Percentiles rank a stretch among this genome's conserved stretches.
These are phyloP conservation scores for Angophora floribunda DNA, from an alignment of 345 rosid genomes.

Conservation along the genomic window DNA sequence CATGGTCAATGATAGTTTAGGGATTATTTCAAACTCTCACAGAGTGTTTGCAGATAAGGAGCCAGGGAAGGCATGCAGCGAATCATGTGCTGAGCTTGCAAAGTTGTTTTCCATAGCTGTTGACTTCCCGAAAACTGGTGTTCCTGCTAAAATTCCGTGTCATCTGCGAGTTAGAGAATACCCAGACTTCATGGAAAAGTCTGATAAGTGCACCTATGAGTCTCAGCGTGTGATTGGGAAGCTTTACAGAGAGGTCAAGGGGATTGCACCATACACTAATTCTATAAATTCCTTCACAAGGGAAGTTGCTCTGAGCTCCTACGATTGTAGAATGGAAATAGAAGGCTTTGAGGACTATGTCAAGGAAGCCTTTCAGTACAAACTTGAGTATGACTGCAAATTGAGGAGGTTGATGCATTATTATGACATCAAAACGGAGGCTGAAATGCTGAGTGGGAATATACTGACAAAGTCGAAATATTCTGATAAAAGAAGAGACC, in stretches of 20 bases:
- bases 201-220: constrained; percentile 25
- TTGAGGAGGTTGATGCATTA: constrained; percentile 45
- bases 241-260: constrained; percentile 42
- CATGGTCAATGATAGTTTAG: constrained; percentile 47
- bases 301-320: constrained; percentile 18
- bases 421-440: constrained; percentile 45
- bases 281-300: constrained; percentile 17
- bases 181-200: constrained; percentile 63
- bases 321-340: constrained; percentile 47
- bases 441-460: constrained; percentile 46
- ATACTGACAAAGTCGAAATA: constrained; percentile 38
- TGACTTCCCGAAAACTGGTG: constrained; percentile 55
- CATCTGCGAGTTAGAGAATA: constrained; percentile 22
- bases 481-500: constrained; percentile 37
- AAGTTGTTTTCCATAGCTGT: constrained; percentile 32
- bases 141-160: constrained; percentile 33
- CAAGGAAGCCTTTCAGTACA: constrained; percentile 27
- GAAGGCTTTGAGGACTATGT: constrained; percentile 35
- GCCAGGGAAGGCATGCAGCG: constrained; percentile 19
- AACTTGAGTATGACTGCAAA: constrained; percentile 34
- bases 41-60: constrained; percentile 39
- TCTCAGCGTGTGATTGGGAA: constrained; percentile 32
- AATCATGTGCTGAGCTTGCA: constrained; percentile 34
- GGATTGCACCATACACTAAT: constrained; percentile 4
- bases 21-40: constrained; percentile 48